Percentiles rank a stretch among this genome's conserved stretches.
Conservation (phyloP, 2,329 filamentous ascomycete species). For the Penicillium sp. region DNA sequence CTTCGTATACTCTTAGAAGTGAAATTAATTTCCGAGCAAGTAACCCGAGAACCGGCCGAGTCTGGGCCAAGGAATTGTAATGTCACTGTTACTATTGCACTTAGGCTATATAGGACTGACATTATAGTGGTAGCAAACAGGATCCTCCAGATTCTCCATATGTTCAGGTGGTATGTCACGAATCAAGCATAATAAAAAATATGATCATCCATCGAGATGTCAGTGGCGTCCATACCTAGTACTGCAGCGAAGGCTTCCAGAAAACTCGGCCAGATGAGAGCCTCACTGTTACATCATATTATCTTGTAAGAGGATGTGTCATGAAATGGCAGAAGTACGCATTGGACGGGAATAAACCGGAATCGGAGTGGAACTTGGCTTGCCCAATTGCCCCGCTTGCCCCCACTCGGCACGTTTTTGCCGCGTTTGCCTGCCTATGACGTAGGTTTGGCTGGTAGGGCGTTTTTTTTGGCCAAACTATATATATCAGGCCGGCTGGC, state of each 20-base stretch:
- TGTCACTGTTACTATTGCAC: background rate
- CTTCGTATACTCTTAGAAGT: too few species aligned
- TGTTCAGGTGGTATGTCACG: background rate
- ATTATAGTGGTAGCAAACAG: background rate
- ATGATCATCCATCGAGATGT: background rate
- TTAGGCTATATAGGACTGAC: background rate
- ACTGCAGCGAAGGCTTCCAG: slow-evolving; percentile 32
- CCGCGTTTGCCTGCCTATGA: slow-evolving; percentile 3
- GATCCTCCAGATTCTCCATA: background rate
- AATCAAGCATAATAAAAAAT: background rate
- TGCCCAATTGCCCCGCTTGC: background rate
- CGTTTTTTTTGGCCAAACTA: accelerated
- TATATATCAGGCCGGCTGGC: slow-evolving; percentile 28
- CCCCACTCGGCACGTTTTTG: slow-evolving; percentile 22
- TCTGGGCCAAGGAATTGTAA: background rate
- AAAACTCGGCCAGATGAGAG: slow-evolving; percentile 16
- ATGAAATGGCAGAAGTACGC: background rate
- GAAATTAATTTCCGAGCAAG: background rate
- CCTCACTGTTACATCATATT: slow-evolving; percentile 11
- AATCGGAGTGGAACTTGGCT: background rate
- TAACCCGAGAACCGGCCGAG: background rate
- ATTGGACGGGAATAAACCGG: slow-evolving; percentile 6
- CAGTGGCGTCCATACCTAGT: slow-evolving; percentile 1
- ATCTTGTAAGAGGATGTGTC: background rate
- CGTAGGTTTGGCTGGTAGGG: background rate